Conservation (phyloP, 306 rosid species). For the Morella rubra region DNA sequence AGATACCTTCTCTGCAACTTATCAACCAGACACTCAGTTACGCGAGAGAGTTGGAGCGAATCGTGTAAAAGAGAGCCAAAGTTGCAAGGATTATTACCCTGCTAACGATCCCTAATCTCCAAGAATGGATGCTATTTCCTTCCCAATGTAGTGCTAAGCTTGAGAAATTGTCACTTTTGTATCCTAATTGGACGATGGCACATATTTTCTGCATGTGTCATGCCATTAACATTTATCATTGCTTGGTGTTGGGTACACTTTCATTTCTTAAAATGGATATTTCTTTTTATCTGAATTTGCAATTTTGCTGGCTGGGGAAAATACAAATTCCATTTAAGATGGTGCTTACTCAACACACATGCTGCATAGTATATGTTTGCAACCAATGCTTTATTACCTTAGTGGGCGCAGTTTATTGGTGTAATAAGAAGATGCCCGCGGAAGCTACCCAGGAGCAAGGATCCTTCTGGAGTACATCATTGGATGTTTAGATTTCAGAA, state of each 20-base stretch:
- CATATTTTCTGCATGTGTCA: conserved; percentile 12
- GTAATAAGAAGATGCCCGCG: no score
- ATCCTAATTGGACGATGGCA: conserved; percentile 18
- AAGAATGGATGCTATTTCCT: conserved; percentile 19
- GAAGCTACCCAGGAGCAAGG: no score
- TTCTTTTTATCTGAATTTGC: background rate
- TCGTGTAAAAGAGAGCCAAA: conserved; percentile 52
- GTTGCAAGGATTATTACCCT: conserved; percentile 21
- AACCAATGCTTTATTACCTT: no score
- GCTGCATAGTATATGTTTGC: no score
- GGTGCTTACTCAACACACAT: background rate
- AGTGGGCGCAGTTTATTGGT: no score
- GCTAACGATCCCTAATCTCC: conserved; percentile 18
- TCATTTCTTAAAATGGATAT: background rate
- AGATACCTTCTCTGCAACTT: conserved; percentile 91
- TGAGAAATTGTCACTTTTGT: conserved; percentile 26
- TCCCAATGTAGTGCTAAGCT: conserved; percentile 23
- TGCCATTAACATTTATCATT: background rate
- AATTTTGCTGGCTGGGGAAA: background rate
- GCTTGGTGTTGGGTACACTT: background rate
- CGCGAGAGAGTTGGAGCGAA: conserved; percentile 99
- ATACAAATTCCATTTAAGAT: background rate
- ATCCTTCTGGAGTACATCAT: no score
- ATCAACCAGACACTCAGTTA: conserved; percentile 98
- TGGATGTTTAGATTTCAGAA: no score